Evolutionary conservation across 2,329 filamentous ascomycete species (phyloP).

Genomic region (Exophiala lecanii-corni): DNA sequence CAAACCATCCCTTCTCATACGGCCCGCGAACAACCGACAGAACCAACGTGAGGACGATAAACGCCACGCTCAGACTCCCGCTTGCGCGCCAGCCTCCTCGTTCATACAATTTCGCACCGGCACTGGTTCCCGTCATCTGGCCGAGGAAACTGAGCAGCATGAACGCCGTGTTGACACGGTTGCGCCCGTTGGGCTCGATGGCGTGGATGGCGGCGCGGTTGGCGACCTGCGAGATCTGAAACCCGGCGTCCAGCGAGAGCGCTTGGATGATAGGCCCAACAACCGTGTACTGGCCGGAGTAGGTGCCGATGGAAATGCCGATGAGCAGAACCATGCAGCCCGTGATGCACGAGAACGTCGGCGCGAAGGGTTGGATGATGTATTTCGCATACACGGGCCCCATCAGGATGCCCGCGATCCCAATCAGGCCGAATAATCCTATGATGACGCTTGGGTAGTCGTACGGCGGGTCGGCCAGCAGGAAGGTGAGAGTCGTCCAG

Average conservation of each 20-base stretch:
- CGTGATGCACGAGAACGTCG: constrained; percentile 62
- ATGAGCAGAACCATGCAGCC: constrained; percentile 56
- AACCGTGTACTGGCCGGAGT: constrained; percentile 60
- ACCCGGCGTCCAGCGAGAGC: constrained; percentile 64
- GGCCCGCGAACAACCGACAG: constrained; percentile 49
- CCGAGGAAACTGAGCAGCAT: constrained; percentile 74
- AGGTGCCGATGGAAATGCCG: constrained; percentile 65
- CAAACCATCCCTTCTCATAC: constrained; percentile 55
- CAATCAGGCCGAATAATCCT: constrained; percentile 74
- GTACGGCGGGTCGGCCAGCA: constrained; percentile 67
- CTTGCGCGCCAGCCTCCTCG: constrained; percentile 53
- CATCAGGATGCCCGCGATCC: constrained; percentile 62
- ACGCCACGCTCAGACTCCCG: constrained; percentile 54
- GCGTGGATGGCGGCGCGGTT: constrained; percentile 67
- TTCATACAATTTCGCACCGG: constrained; percentile 55
- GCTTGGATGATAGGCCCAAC: constrained; percentile 71
- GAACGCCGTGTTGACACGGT: constrained; percentile 75
- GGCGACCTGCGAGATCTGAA: constrained; percentile 69
- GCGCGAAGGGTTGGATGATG: constrained; percentile 62
- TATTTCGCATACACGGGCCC: constrained; percentile 66
- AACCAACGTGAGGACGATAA: constrained; percentile 47
- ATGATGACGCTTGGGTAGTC: constrained; percentile 63
- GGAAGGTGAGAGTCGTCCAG: constrained; percentile 75
- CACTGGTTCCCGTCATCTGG: constrained; percentile 65
- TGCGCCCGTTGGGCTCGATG: constrained; percentile 66